Evolutionary conservation across 2,329 filamentous ascomycete species (phyloP), one percentile per base, ranked within the genome.

Genomic region (Botryosphaeria agaves): DNA sequence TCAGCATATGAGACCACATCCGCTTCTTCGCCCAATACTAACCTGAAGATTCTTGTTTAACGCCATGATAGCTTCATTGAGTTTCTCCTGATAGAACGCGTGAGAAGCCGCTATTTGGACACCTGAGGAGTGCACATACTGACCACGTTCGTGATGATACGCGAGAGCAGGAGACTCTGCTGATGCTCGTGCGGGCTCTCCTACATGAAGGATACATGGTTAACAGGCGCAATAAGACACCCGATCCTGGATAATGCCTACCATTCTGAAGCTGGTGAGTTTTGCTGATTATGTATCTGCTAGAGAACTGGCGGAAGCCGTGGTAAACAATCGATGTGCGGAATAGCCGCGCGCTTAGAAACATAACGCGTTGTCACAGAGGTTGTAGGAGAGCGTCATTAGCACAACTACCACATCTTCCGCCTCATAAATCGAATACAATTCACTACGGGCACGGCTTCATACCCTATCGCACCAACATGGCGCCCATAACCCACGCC

Each of bases 101-200:
- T 25, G 1, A 32, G 31, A 20, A 29, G 26, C 24, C 12, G 17
- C 14, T n/a, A n/a, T n/a, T n/a, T n/a, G n/a, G n/a, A n/a, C n/a
- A n/a, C n/a, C n/a, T n/a, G n/a, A n/a, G n/a, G n/a, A n/a, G n/a
- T n/a, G n/a, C 11, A 5, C n/a, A 30, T 29, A 63, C 81, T 50
- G 69, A 95, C 87, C 48, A 95, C 85, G 49, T 98, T 98, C 49
- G 77, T 89, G 58, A 94, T 92, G 58, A 98, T 94, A 37, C 89
- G 82, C 14, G 83, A 89, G 27, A 95, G 70, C 45, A 98, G 67
- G 31, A 93, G 66, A 47, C 79, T 91, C 64, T 98, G 87, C 63
- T 95, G 89, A 44, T 95, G 85, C 53, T 95, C 89, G 50, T 98
- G 89, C 23, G 89, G 89, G 46, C 82, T 93, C 56, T 98, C 89